Conservation (phyloP, 2,329 filamentous ascomycete species). For the Nothopassalora personata region DNA sequence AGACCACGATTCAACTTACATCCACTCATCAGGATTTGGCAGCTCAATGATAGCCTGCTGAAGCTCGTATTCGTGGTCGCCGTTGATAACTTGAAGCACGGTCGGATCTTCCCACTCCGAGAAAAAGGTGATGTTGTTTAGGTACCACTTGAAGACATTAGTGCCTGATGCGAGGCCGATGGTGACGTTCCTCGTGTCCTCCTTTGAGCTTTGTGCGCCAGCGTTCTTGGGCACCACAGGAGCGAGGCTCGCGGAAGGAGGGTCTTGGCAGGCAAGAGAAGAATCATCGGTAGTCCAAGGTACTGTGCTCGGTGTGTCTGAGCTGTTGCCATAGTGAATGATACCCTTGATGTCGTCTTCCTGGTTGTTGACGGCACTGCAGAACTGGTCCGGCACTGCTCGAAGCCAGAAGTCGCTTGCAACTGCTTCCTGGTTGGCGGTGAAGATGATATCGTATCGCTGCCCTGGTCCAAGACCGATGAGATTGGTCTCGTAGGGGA, state of each 20-base stretch:
- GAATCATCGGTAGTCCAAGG: constrained; percentile 23
- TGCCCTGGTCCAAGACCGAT: constrained; percentile 32
- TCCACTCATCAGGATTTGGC: constrained; percentile 14
- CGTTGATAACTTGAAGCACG: constrained; percentile 31
- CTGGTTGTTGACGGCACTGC: constrained; percentile 32
- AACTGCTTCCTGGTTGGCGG: constrained; percentile 28
- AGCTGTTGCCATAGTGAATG: constrained; percentile 32
- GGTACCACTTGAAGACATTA: constrained; percentile 31
- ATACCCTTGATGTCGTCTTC: constrained; percentile 27
- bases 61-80: constrained; percentile 27
- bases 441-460: constrained; percentile 35
- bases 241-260: not conserved
- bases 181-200: not conserved
- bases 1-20: constrained; percentile 8
- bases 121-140: constrained; percentile 37
- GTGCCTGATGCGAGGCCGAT: not conserved
- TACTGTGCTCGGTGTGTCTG: constrained; percentile 28
- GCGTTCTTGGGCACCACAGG: not conserved
- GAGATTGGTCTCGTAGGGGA: constrained; percentile 21
- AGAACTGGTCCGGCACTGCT: constrained; percentile 37
- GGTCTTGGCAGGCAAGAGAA: not conserved
- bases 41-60: constrained; percentile 33
- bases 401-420: constrained; percentile 30
- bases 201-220: not conserved
- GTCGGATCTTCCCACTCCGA: constrained; percentile 37